Evolutionary conservation across 176 grass and related monocot species (phyloP), one percentile per base, ranked within the genome.

Genomic region (Oryza meyeriana): DNA sequence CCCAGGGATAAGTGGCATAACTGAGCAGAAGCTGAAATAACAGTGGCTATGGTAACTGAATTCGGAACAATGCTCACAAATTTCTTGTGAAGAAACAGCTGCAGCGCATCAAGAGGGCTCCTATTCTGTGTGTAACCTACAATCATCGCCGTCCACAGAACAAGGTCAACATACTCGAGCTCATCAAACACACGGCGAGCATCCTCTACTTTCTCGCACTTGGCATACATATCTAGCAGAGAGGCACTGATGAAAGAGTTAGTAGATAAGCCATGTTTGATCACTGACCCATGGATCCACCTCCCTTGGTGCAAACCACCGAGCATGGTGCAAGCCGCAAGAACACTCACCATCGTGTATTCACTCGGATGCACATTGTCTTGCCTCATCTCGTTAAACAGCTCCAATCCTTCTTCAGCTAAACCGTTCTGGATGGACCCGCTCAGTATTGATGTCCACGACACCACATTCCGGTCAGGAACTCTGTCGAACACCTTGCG

Each of bases 101-200:
- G 33, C 24, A 94, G 12, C n/a, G 92, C 92, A 66, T 89, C 89
- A 30, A 82, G 73, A 61, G 89, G 92, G 14, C n/a, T 77, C 64
- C 77, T 61, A 11, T 77, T 89, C 69, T 91, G 92, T 31, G 86
- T 79, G 63, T 91, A 91, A 0, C 92, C 89, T 47, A 91, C 89
- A 70, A 94, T 89, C 92, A 94, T 91, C 6, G 92, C 85, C 2
- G 89, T 91, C 92, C 92, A 91, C 13, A 90, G 39, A 66, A 94
- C 74, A 81, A 89, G 29, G 36, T 89, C 89, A 50, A 84, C 30
- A 65, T 39, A 48, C 27, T 12, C 10, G 10, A 91, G 84, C 9
- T 79, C 83, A 62, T 94, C 73, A 67, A 94, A 87, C 24, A 87
- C 8, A 4, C 1, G 14, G 13, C 73, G 86, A 36, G 84, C 92